Base-by-base conservation (phyloP, 176 grass and related monocot species). In the Raddia guianensis region DNA sequence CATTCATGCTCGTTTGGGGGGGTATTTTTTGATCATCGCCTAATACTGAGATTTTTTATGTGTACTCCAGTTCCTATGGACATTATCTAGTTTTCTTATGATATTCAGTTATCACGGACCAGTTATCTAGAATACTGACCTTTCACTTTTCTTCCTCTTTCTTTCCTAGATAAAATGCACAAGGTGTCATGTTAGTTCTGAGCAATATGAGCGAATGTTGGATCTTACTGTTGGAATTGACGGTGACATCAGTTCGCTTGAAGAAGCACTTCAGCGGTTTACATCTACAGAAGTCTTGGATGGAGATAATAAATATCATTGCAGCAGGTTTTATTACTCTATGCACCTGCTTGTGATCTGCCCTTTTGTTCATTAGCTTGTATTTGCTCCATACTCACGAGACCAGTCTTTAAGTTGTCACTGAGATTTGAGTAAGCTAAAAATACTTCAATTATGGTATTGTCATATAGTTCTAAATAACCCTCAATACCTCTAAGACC, bases 171-270 rank as follows among this genome's bases (percentile, higher is more conserved):
- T 99, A 90, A 96, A 78, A 79, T 99, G 97, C 51, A 74, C 77
- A 63, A 93, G 48, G 50, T 99, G 97, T 46, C 83, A 88, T 73
- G 54, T 65, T 73, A 91, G 69, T 85, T 99, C 97, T 74, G 97
- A 90, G 73, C 84, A 83, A 78, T 77, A 46, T 70, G 97, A 99
- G 80, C 80, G 89, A 15, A 93, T 96, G 82, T 84, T 96, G 88
- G 97, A 99, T 88, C 90, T 99, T 54, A 96, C 97, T 81, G 88
- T 99, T 63, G 92, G 91, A 75, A 96, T 99, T 80, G 87, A 99
- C 68, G 97, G 97, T 5, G 78, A 99, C 72, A 96, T 99, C 60
- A 61, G 46, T 83, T 96, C 91, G 12, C 83, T 96, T 5, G 91
- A 93, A 77, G 84, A 95, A 85, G 97, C 91, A 84, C 92, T 99